Conservation (phyloP, 768 basidiomycete species). For the Pisolithus tinctorius region DNA sequence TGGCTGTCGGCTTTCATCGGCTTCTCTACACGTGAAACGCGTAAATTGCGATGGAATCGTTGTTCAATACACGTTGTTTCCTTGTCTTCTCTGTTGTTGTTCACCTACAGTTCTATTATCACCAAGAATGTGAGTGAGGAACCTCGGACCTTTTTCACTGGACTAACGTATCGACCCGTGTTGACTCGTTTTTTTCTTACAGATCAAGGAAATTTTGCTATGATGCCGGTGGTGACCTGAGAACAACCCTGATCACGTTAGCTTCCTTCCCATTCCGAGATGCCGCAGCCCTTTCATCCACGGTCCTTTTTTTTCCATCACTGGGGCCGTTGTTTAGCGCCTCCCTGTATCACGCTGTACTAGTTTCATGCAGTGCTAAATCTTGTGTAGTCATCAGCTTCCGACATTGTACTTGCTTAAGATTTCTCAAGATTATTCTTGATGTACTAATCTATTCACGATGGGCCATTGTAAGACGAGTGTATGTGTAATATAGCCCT, state of each 20-base stretch:
- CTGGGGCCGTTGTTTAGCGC: background rate
- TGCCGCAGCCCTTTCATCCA: background rate
- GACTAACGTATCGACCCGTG: background rate
- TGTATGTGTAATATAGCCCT: no score
- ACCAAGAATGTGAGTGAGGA: slow-evolving; percentile 58
- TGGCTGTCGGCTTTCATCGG: background rate
- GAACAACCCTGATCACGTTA: background rate
- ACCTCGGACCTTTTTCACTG: slow-evolving; percentile 2
- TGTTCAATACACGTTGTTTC: slow-evolving; percentile 8
- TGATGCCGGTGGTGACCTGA: slow-evolving; percentile 17
- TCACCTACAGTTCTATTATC: slow-evolving; percentile 47
- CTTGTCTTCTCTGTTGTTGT: background rate
- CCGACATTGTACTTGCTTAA: no score
- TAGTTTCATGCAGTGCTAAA: no score
- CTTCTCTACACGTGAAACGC: slow-evolving; percentile 21
- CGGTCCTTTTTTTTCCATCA: background rate
- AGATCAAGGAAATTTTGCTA: slow-evolving; percentile 51
- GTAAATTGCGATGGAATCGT: slow-evolving; percentile 20
- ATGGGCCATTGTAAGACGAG: no score
- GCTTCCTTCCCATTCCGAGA: background rate
- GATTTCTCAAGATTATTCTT: no score
- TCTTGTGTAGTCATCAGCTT: no score
- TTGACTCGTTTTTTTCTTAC: background rate
- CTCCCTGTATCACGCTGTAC: background rate
- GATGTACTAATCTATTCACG: no score